These are phyloP conservation scores for Rhazya stricta DNA, from an alignment of 257 asterid species.

Conservation along the genomic window DNA sequence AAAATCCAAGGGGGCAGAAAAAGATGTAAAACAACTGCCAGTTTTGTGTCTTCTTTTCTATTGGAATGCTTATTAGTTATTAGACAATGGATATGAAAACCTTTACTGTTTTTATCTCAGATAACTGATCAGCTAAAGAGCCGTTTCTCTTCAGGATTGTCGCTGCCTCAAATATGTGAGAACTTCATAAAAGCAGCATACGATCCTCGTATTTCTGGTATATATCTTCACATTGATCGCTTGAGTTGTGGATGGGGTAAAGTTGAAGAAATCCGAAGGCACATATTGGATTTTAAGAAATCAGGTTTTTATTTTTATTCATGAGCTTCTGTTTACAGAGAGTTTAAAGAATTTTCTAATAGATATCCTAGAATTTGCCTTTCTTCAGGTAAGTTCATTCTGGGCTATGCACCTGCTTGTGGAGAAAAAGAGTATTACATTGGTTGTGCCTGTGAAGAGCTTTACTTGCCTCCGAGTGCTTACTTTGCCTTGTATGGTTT, in stretches of 20 bases:
- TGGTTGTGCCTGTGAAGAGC: slow-evolving; percentile 87
- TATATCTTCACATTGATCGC: slow-evolving; percentile 86
- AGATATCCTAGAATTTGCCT: neutral
- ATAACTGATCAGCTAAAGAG: slow-evolving; percentile 95
- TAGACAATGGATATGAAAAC: neutral
- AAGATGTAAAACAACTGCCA: neutral
- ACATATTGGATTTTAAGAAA: slow-evolving; percentile 75
- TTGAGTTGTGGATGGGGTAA: slow-evolving; percentile 95
- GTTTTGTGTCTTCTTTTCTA: neutral
- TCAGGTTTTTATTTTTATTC: slow-evolving; percentile 49
- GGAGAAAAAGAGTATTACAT: slow-evolving; percentile 93
- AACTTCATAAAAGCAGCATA: slow-evolving; percentile 88
- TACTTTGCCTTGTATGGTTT: slow-evolving; percentile 86
- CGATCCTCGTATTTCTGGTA: slow-evolving; percentile 93
- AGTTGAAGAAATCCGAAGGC: slow-evolving; percentile 93
- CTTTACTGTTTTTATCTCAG: slow-evolving; percentile 36
- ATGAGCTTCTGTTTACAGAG: neutral
- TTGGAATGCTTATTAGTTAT: neutral
- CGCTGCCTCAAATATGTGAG: slow-evolving; percentile 93
- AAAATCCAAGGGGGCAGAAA: neutral
- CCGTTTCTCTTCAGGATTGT: slow-evolving; percentile 89
- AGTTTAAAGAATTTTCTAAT: neutral
- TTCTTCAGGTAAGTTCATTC: slow-evolving; percentile 69
- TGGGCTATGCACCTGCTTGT: slow-evolving; percentile 75
- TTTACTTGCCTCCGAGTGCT: slow-evolving; percentile 96